Base-by-base conservation (phyloP, 805 yeast genomes). In the Starmerella apis region DNA sequence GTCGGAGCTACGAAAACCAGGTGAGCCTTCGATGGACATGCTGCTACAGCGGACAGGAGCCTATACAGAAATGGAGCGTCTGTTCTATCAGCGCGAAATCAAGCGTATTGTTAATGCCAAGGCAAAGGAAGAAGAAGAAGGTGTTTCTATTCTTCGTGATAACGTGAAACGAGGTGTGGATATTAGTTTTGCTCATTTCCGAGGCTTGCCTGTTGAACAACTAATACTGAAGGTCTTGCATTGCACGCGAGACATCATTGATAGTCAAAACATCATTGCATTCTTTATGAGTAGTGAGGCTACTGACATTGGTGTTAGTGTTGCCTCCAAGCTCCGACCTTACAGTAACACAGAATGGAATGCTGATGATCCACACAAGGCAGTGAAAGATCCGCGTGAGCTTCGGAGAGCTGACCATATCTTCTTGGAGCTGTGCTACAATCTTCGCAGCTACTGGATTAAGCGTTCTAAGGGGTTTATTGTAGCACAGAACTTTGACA, bases 121-220 rank as follows among this genome's bases (percentile, higher is more conserved):
- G 53, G 74, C 75, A 65, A 69, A 70, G 50, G 59, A 53, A 13
- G 69, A 68, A 16, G 76, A 72, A 45, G 70, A 68, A 36, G 83
- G 84, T 60, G 65, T 84, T 0, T 71, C 88, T 0, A 81, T 81
- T 54, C 71, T 92, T 46, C 76, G 94, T 1, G 73, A 94, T 53
- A 96, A 90, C 59, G 68, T 87, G 41, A 85, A 95, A 1, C 98
- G 92, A 63, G 96, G 86, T 59, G 87, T 92, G 69, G 95, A 95
- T 35, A 92, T 92, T 61, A 88, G 90, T 62, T 71, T 92, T 47
- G 97, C 92, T 63, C 74, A 79, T 69, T 86, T 79, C 66, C 73
- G 86, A 4, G 69, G 70, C 37, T 56, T 77, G 20, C 57, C 80
- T 0, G 94, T 81, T 33, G 78, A 75, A 4, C 83, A 77, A 38